Percentiles rank a stretch among this genome's conserved stretches.
Evolutionary conservation across 2,329 filamentous ascomycete species (phyloP).

Genomic region (Aureobasidium melanogenum): DNA sequence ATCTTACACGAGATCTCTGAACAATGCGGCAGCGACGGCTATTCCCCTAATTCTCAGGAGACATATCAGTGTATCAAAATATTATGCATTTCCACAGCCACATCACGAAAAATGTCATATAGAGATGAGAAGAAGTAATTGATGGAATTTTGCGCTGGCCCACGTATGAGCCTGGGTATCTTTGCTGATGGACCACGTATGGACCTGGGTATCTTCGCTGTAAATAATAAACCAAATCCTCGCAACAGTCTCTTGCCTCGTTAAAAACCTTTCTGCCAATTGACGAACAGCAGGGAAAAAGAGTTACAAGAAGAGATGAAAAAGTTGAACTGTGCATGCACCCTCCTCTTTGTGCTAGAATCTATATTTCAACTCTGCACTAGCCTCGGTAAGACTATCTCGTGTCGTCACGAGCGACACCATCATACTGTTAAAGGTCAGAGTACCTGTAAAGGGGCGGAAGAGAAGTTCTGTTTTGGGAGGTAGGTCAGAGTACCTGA

Average conservation of each 20-base stretch:
- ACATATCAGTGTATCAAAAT: neutral
- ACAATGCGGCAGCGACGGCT: neutral
- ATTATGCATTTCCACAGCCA: neutral
- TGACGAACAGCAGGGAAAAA: neutral
- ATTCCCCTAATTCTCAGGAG: neutral
- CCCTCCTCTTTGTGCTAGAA: neutral
- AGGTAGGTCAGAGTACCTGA: neutral
- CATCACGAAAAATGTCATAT: neutral
- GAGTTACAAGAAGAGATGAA: neutral
- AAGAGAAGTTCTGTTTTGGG: neutral
- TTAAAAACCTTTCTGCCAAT: neutral
- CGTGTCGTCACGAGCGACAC: constrained; percentile 1
- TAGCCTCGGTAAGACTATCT: neutral
- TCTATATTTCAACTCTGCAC: neutral
- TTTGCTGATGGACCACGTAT: neutral
- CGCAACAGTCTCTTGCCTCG: neutral
- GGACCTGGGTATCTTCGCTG: neutral
- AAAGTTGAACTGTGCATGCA: neutral
- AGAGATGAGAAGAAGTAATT: neutral
- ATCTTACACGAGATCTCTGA: neutral
- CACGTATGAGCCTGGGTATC: neutral
- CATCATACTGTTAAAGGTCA: constrained; percentile 6
- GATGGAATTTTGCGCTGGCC: neutral
- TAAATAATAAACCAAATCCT: neutral
- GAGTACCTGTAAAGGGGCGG: constrained; percentile 1